Evolutionary conservation across 768 basidiomycete genomes (phyloP), one percentile per base, ranked within the genome.

Genomic region (Boletus coccyginus): DNA sequence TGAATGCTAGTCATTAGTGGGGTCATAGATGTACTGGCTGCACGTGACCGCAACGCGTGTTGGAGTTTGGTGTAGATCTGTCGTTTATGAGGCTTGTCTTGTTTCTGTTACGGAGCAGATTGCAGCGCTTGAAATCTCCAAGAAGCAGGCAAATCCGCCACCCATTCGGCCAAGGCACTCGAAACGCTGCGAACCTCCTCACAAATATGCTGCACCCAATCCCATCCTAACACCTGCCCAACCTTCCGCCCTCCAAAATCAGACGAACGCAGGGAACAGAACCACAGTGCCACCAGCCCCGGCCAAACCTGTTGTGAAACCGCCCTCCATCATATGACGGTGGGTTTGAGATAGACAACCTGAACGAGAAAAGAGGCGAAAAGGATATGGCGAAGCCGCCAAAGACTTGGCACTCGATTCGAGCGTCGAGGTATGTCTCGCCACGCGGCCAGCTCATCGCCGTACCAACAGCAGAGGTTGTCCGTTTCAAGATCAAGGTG

Each of bases 351-450:
- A 75, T 84, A 35, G 96, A 97, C 60, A 86, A 21, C 21, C 21
- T 21, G 21, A 21, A 90, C 49, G 88, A 88, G 66, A 89, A 86
- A 61, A 77, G 87, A 57, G 88, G 88, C n/a, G 83, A 88, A 64
- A 75, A 74, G 21, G 83, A 2, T 82, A 79, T 39, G 91, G 89
- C 1, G 87, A 92, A 58, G 88, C 90, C 3, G 93, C 90, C 0
- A 80, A 85, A 62, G 80, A 90, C 8, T 77, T 97, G 5, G 92
- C 92, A 0, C 77, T 98, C 41, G 93, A 96, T 62, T 94, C 93
- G 3, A 90, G 90, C 63, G 75, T 81, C 84, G 33, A 74, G 74
- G 89, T 89, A 64, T 56, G 82, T 74, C 14, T 47, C 43, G 16
- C 19, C 1, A 21, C 21, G 21, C 21, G 21, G 21, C 21, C 21